Percentiles rank a stretch among this genome's conserved stretches.
Conservation (phyloP, 331 rosid species). For the Malus hybrid region DNA sequence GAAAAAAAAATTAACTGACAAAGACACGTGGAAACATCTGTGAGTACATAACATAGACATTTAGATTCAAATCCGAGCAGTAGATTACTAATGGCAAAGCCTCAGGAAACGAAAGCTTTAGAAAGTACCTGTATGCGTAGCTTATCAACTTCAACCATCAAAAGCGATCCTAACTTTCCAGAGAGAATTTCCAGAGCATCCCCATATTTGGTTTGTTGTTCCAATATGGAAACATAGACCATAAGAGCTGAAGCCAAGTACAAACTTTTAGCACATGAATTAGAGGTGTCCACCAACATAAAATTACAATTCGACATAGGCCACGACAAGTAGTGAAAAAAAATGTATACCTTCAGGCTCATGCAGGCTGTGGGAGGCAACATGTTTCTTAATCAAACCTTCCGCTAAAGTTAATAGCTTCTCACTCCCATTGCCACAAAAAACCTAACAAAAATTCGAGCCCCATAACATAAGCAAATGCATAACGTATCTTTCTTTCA, state of each 20-base stretch:
- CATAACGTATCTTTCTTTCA: neutral
- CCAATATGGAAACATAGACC: slow-evolving; percentile 85
- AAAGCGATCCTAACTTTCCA: slow-evolving; percentile 81
- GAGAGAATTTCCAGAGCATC: slow-evolving; percentile 90
- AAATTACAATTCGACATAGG: neutral
- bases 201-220: slow-evolving; percentile 85
- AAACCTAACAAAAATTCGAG: slow-evolving; percentile 48
- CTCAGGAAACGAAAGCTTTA: slow-evolving; percentile 22
- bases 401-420: slow-evolving; percentile 83
- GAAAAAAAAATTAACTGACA: neutral
- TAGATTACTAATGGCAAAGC: neutral
- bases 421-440: slow-evolving; percentile 77
- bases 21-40: neutral
- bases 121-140: slow-evolving; percentile 88
- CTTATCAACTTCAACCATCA: slow-evolving; percentile 79
- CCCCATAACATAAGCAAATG: slow-evolving; percentile 11
- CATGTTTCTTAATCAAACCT: slow-evolving; percentile 92
- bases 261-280: slow-evolving; percentile 11
- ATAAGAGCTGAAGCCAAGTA: slow-evolving; percentile 61
- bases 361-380: slow-evolving; percentile 80
- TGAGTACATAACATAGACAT: neutral
- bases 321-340: slow-evolving; percentile 5
- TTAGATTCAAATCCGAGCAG: neutral
- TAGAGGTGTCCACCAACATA: neutral
- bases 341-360: slow-evolving; percentile 79